Percentiles rank a stretch among this genome's conserved stretches.
Evolutionary conservation across 805 yeast species (phyloP).

Genomic region (Nakazawaea molendinolei): DNA sequence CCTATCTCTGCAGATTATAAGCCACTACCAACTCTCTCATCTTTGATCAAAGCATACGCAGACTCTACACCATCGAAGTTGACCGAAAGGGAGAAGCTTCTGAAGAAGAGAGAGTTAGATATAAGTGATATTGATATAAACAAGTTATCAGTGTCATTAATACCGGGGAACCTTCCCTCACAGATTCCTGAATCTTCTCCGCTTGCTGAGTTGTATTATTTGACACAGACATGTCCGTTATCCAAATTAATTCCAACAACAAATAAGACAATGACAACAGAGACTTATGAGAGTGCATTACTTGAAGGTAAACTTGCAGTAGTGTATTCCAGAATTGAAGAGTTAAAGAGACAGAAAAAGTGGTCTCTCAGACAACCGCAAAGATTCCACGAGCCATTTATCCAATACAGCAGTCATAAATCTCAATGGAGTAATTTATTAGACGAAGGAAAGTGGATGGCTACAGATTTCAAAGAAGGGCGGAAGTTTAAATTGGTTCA

Average conservation of each 20-base stretch:
- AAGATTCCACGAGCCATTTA: constrained; percentile 61
- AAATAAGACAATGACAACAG: constrained; percentile 81
- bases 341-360: constrained; percentile 74
- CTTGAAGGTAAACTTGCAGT: constrained; percentile 90
- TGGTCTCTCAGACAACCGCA: constrained; percentile 91
- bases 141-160: constrained; percentile 36
- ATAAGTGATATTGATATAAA: constrained; percentile 32
- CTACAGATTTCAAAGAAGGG: constrained; percentile 67
- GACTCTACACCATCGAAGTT: constrained; percentile 14
- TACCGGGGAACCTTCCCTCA: constrained; percentile 47
- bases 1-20: constrained; percentile 10
- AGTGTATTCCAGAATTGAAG: constrained; percentile 85
- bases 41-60: constrained; percentile 23
- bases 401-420: constrained; percentile 24
- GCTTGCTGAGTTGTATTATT: constrained; percentile 77
- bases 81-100: constrained; percentile 22
- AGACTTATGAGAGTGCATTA: constrained; percentile 75
- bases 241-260: constrained; percentile 76
- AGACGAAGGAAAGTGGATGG: constrained; percentile 80
- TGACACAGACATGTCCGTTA: constrained; percentile 83
- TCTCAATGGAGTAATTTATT: constrained; percentile 70
- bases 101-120: constrained; percentile 24
- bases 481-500: constrained; percentile 63
- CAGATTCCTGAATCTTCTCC: constrained; percentile 55
- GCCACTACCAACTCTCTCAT: constrained; percentile 22